Conservation (phyloP, 768 basidiomycete species). For the Agrocybe chaxingu region DNA sequence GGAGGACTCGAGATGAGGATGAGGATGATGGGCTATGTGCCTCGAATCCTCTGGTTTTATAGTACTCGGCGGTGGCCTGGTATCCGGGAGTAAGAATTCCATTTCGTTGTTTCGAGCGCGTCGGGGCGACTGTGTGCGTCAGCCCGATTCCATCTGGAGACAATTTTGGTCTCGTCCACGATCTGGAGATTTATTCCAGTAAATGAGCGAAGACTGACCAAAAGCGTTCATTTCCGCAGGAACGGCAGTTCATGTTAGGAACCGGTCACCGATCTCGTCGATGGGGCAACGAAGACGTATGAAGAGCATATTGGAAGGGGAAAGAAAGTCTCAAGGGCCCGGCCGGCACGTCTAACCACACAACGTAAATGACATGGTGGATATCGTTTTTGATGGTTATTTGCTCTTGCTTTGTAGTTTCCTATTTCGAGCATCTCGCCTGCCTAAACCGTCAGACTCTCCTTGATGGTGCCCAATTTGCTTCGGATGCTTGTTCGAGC, state of each 20-base stretch:
- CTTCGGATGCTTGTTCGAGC: not conserved
- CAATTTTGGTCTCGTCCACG: constrained; percentile 22
- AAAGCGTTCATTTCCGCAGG: constrained; percentile 27
- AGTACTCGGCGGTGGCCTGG: not conserved
- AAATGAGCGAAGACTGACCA: constrained; percentile 21
- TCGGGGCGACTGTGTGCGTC: constrained; percentile 24
- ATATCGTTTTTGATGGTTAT: not conserved
- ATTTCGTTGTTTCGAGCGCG: constrained; percentile 5
- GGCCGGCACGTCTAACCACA: not conserved
- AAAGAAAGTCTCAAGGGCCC: constrained; percentile 3
- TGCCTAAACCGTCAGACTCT: constrained; percentile 15
- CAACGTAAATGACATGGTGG: not conserved
- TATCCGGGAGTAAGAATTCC: not conserved
- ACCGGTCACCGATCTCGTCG: constrained; percentile 26
- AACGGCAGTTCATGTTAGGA: constrained; percentile 20
- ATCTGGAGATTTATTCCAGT: constrained; percentile 37
- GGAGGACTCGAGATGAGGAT: constrained; percentile 8
- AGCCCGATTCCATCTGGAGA: constrained; percentile 30
- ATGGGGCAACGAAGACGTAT: constrained; percentile 16
- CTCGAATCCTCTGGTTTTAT: constrained; percentile 15
- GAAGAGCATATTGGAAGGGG: constrained; percentile 20
- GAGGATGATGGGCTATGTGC: not conserved
- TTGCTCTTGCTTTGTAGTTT: constrained; percentile 8
- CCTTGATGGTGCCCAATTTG: not conserved
- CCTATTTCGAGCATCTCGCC: constrained; percentile 19